Evolutionary conservation across 2,329 filamentous ascomycete genomes (phyloP).

Genomic region (Colletotrichum sp.): DNA sequence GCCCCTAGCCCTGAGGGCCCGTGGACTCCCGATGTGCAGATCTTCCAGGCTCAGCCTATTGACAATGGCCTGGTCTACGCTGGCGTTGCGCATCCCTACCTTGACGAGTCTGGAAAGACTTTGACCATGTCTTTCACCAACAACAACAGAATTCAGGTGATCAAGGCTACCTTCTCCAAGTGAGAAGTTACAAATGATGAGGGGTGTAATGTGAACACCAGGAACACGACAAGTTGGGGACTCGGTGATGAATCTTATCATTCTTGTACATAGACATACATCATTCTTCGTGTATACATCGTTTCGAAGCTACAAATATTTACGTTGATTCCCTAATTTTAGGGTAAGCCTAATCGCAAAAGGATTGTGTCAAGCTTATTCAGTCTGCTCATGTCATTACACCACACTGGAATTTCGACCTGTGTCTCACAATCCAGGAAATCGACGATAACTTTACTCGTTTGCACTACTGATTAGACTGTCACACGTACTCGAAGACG

Average conservation of each 20-base stretch:
- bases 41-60: slow-evolving; percentile 37
- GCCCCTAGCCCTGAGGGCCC: slow-evolving; percentile 38
- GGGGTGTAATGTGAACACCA: rapidly evolving
- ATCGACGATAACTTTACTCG: no score
- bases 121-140: slow-evolving; percentile 44
- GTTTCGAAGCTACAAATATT: background rate
- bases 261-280: background rate
- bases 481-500: no score
- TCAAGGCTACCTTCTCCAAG: slow-evolving; percentile 33
- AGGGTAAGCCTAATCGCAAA: no score
- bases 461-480: no score
- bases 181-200: background rate
- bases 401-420: no score
- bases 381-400: background rate
- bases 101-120: slow-evolving; percentile 38
- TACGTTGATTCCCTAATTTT: background rate
- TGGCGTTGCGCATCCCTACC: slow-evolving; percentile 41
- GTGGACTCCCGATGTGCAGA: slow-evolving; percentile 39
- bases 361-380: background rate
- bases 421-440: no score
- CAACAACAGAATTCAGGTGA: slow-evolving; percentile 41
- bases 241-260: background rate
- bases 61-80: slow-evolving; percentile 39
- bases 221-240: background rate
- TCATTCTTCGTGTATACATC: background rate